Conservation (phyloP, 2,329 filamentous ascomycete species). For the Talaromyces albobiverticillius region DNA sequence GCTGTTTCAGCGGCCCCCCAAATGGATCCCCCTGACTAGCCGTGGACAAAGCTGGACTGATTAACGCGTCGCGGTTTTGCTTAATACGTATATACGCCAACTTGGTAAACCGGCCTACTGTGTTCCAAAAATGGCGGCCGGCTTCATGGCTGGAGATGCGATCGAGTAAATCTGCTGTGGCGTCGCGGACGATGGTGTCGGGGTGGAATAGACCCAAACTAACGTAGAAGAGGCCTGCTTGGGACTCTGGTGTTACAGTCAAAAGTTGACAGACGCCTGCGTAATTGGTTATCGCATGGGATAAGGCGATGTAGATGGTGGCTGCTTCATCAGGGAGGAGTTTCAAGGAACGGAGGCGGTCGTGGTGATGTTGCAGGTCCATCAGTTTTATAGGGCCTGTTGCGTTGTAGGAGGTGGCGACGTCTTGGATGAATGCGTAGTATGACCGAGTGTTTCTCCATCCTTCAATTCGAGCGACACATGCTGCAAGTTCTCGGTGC, state of each 20-base stretch:
- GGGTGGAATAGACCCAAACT: conserved; percentile 91
- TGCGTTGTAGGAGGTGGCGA: conserved; percentile 38
- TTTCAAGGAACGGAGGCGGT: conserved; percentile 79
- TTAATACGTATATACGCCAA: conserved; percentile 78
- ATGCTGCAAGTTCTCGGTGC: conserved; percentile 82
- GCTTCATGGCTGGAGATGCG: conserved; percentile 83
- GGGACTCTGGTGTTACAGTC: conserved; percentile 77
- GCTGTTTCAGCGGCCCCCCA: conserved; percentile 26
- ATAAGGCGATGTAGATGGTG: conserved; percentile 80
- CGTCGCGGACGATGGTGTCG: conserved; percentile 71
- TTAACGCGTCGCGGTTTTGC: conserved; percentile 52
- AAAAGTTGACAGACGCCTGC: conserved; percentile 83
- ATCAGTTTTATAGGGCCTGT: conserved; percentile 39
- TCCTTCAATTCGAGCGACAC: conserved; percentile 89
- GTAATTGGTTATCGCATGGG: conserved; percentile 72
- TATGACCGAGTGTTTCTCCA: conserved; percentile 96
- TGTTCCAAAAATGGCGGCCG: conserved; percentile 88
- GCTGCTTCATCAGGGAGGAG: conserved; percentile 72
- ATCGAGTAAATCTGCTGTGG: conserved; percentile 75
- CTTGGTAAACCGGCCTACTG: conserved; percentile 82
- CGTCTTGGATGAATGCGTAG: conserved; percentile 84
- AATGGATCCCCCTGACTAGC: conserved; percentile 11
- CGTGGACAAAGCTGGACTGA: conserved; percentile 20
- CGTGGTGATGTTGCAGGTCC: conserved; percentile 88
- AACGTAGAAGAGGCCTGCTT: conserved; percentile 86